Conservation (phyloP, 2,329 filamentous ascomycete species). For the Gaeumannomyces tritici region DNA sequence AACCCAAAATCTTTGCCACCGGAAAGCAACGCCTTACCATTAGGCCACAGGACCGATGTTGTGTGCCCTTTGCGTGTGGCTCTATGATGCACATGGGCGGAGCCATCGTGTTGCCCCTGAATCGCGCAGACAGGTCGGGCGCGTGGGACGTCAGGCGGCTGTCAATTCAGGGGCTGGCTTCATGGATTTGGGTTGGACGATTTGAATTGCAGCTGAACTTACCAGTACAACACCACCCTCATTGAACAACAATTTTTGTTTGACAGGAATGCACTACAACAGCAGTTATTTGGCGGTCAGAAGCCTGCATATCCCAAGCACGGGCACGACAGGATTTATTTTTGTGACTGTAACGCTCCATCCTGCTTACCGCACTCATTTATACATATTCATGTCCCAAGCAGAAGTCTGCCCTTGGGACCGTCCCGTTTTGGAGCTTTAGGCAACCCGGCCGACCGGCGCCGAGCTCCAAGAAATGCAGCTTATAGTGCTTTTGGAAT, state of each 20-base stretch:
- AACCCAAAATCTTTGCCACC: background rate
- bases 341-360: background rate
- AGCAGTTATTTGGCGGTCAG: background rate
- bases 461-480: background rate
- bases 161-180: background rate
- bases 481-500: background rate
- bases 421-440: background rate
- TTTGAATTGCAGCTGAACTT: too few species aligned
- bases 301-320: background rate
- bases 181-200: too few species aligned
- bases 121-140: background rate
- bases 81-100: background rate
- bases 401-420: background rate
- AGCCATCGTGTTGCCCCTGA: background rate
- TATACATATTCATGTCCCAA: background rate
- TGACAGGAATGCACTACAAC: too few species aligned
- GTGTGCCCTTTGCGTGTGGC: background rate
- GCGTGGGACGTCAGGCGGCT: background rate
- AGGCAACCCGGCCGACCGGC: background rate
- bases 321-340: background rate
- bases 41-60: background rate
- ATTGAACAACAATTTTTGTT: too few species aligned
- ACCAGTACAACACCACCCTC: too few species aligned
- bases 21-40: background rate
- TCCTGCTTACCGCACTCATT: background rate